Base-by-base conservation (phyloP, 345 rosid genomes). In the Laguncularia racemosa region DNA sequence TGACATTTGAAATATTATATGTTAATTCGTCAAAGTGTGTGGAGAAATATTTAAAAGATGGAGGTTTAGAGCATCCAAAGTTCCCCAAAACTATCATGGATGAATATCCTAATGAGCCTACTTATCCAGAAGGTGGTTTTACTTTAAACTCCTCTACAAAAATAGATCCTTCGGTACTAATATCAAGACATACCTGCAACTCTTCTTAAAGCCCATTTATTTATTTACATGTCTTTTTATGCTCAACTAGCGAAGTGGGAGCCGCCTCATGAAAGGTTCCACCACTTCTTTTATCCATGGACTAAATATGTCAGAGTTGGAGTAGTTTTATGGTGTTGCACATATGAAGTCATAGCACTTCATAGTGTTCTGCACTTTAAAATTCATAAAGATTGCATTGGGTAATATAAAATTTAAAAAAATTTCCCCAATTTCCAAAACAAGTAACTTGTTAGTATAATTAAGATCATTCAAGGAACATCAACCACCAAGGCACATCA, bases 281-380 rank as follows among this genome's bases (percentile, higher is more conserved):
- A 58, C 16, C 82, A 74, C 67, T 82, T 80, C 71, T 76, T 74
- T 58, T 80, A 82, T 60, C 85, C 91, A 51, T 85, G 91, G 91
- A 64, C 84, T 14, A 81, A 80, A 67, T 82, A 82, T 49, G 88
- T 82, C 46, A 82, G 78, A 64, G 91, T 82, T n/a, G 91, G 86
- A 38, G 78, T 78, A 16, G 81, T 74, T 55, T 57, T 82, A 20
- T 52, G 78, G 61, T 76, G 74, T 51, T 85, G 88, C 65, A 82
- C 86, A 48, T 79, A 79, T 46, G 85, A 84, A 62, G 85, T 84
- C 62, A 81, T 81, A 88, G 82, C 91, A 14, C 82, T 82, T 61
- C 91, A 80, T 57, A 84, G 91, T 53, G 84, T 85, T 48, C 73
- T 80, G 19, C 91, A 80, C 67, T 85, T 85, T 12, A 78, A 85